Evolutionary conservation across 805 yeast genomes (phyloP), one percentile per base, ranked within the genome.

Genomic region (Zygoascus ofunaensis): DNA sequence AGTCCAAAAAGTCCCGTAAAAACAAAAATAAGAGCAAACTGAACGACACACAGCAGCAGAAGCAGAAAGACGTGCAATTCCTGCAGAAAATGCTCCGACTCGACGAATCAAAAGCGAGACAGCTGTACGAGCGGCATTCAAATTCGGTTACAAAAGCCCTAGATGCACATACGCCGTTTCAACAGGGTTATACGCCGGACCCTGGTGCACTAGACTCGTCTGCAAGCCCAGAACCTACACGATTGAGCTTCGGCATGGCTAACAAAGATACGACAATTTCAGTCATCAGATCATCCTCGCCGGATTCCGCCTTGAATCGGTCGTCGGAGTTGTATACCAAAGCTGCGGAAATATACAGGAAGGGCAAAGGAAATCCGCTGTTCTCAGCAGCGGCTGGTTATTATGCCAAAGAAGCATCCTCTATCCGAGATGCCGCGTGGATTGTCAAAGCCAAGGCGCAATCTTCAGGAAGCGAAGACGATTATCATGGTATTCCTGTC

Each of bases 401-500:
- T 22, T 51, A 52, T 32, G 45, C 55, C 7, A 46, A 42, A n/a
- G 39, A 26, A 23, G 30, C 20, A 15, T 23, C 37, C 2, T 14
- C 3, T 8, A 42, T 38, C 5, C 34, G 22, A 15, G 47, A 44
- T 22, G 15, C 41, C 7, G 33, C 39, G n/a, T 41, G 38, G 19
- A 12, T 40, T 17, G 21, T 28, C 21, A 30, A 28, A 30, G 28
- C 49, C 17, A 42, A 43, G 23, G 38, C 26, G 8, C 44, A 51
- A 20, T 30, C 50, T 15, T 21, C 52, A 3, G 21, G 17, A 4
- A 37, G 30, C 36, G 7, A 17, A 12, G 41, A 50, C 4, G 57
- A 54, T 39, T 51, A 47, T 32, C 57, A 54, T 36, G 54, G 52
- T 4, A 35, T 51, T 2, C 48, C 57, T 4, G 35, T 46, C 26